Evolutionary conservation across 108 stramenopile genomes (phyloP), one percentile per base, ranked within the genome.

Genomic region (Nitzschia palea): DNA sequence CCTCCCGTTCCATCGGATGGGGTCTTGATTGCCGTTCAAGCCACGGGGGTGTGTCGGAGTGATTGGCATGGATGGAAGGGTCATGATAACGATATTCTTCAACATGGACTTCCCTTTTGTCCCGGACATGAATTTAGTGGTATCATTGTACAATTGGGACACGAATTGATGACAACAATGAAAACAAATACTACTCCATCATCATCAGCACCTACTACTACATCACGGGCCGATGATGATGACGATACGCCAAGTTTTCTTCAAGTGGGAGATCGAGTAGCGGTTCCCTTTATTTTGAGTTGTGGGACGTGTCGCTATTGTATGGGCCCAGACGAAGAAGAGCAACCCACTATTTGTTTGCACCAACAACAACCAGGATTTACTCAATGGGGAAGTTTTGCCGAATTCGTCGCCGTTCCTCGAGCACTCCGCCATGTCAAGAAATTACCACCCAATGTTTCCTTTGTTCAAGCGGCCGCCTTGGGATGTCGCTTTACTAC

Each of bases 31-130:
- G 70, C 85, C 69, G 85, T 91, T 26, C 82, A 64, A 74, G 90
- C 90, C 6, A 88, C 87, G 1, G 90, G 90, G 22, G 86, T 91
- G 9, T 91, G 90, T 60, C 79, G 90, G 10, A 63, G 73, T 9
- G 90, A 91, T 64, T 88, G 87, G 85, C 90, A 91, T 56, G 90
- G 87, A 14, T 91, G 86, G 86, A 88, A 86, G 55, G 90, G 90
- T 28, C 87, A 91, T 48, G 90, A 91, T 61, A 76, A 47, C 22
- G 90, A 91, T 57, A 71, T 91, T 20, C 40, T 40, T 33, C 22
- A 65, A 5, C 74, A 77, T 44, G 87, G 90, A 35, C 62, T 86
- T 29, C 87, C 90, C 32, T 88, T 91, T 67, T 71, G 76, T 14
- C 90, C 90, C 0, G 90, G 90, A 17, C 90, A 91, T 68, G 90